Evolutionary conservation across 495 filamentous ascomycete species (phyloP).

Genomic region (Sordaria brevicollis): DNA sequence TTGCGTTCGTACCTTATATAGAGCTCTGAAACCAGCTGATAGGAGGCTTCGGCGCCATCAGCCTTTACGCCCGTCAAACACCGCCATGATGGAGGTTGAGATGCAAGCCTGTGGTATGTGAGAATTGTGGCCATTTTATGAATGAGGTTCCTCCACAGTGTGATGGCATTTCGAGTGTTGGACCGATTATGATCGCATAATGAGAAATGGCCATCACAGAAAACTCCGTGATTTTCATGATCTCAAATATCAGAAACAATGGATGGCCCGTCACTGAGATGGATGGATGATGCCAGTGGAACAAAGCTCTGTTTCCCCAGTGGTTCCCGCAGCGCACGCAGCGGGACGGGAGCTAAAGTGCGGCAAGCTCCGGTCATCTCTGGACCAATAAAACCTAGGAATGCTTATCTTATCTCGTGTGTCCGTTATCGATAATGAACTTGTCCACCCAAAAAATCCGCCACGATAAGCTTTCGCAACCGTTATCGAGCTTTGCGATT

Average conservation of each 20-base stretch:
- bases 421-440: not conserved
- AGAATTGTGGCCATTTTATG: not conserved
- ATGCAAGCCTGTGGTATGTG: not conserved
- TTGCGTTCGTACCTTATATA: not conserved
- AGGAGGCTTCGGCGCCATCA: not conserved
- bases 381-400: not conserved
- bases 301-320: not conserved
- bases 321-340: not conserved
- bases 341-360: not conserved
- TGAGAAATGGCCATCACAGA: not conserved
- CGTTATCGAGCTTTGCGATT: not conserved
- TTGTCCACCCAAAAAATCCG: not conserved
- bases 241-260: not conserved
- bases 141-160: not conserved
- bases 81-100: not conserved
- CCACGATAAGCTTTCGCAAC: not conserved
- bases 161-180: not conserved
- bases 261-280: not conserved
- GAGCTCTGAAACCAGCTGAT: not conserved
- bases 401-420: not conserved
- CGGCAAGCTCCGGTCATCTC: not conserved
- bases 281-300: not conserved
- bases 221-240: not conserved
- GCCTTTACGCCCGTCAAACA: not conserved
- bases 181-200: not conserved